Evolutionary conservation across 129 eudicot genomes (phyloP).

Genomic region (Lonicera japonica): DNA sequence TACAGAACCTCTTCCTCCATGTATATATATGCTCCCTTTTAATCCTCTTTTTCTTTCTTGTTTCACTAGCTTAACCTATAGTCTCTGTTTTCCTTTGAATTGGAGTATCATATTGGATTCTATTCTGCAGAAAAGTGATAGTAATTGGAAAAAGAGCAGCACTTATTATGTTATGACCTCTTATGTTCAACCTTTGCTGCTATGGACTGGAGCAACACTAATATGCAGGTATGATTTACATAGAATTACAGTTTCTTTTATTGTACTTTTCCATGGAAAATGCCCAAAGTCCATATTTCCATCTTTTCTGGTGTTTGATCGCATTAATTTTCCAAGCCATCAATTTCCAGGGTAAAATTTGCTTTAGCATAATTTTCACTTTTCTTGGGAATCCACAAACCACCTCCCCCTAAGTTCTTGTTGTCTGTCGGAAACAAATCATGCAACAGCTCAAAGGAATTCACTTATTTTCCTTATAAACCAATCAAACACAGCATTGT

Average conservation of each 20-base stretch:
- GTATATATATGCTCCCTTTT: constrained; percentile 32
- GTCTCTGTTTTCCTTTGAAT: constrained; percentile 5
- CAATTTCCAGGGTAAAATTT: too few species aligned
- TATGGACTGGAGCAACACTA: constrained; percentile 87
- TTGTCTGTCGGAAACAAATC: too few species aligned
- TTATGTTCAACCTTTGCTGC: constrained; percentile 78
- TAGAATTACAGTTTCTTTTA: not conserved
- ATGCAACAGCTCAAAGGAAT: too few species aligned
- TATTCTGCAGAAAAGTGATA: constrained; percentile 58
- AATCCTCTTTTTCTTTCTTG: not conserved
- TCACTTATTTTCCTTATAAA: too few species aligned
- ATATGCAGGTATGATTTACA: constrained; percentile 63
- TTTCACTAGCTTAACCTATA: not conserved
- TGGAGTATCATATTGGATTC: constrained; percentile 7
- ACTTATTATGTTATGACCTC: constrained; percentile 69
- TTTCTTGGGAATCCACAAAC: too few species aligned
- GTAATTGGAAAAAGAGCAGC: constrained; percentile 78
- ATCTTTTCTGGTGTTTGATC: not conserved
- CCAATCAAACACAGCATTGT: too few species aligned
- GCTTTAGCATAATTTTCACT: too few species aligned
- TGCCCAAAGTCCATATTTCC: not conserved
- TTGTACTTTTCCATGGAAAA: not conserved
- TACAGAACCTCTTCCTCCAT: constrained; percentile 57
- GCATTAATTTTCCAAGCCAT: too few species aligned
- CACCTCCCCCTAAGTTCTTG: too few species aligned